Conservation (phyloP, 768 basidiomycete genomes). For the Suillus bovinus region DNA sequence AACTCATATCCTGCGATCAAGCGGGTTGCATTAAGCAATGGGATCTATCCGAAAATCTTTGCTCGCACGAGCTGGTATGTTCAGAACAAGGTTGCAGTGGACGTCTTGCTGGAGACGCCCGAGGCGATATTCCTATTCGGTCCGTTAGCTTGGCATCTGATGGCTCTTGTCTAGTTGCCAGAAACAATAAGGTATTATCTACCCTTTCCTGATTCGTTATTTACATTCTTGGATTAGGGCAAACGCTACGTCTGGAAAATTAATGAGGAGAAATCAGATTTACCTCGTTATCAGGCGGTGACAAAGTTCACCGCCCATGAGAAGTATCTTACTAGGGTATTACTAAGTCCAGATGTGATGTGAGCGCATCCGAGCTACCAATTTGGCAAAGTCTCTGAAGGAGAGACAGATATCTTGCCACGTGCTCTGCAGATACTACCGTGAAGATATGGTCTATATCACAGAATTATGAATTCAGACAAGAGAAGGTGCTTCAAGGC, state of each 20-base stretch:
- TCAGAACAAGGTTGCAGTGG: slow-evolving; percentile 9
- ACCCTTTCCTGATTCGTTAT: too few relatives aligned
- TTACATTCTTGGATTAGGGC: too few relatives aligned
- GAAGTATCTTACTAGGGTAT: slow-evolving; percentile 90
- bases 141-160: slow-evolving; percentile 54
- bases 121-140: slow-evolving; percentile 78
- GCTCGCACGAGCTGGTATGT: slow-evolving; percentile 91
- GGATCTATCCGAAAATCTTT: slow-evolving; percentile 96
- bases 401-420: slow-evolving; percentile 79
- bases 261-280: slow-evolving; percentile 75
- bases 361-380: slow-evolving; percentile 37
- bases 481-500: slow-evolving; percentile 85
- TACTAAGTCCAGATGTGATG: slow-evolving; percentile 95
- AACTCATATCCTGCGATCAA: slow-evolving; percentile 98
- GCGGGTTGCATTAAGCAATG: slow-evolving; percentile 97
- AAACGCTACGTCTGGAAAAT: slow-evolving; percentile 95
- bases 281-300: slow-evolving; percentile 89
- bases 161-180: slow-evolving; percentile 61
- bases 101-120: slow-evolving; percentile 65
- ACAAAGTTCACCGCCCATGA: slow-evolving; percentile 93
- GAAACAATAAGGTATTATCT: too few relatives aligned
- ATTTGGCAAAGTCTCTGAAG: slow-evolving; percentile 17
- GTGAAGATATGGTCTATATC: slow-evolving; percentile 97
- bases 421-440: slow-evolving; percentile 97
- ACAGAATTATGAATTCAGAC: slow-evolving; percentile 81